Base-by-base conservation (phyloP, 495 filamentous ascomycete species). In the Lasiosphaeris hirsuta region DNA sequence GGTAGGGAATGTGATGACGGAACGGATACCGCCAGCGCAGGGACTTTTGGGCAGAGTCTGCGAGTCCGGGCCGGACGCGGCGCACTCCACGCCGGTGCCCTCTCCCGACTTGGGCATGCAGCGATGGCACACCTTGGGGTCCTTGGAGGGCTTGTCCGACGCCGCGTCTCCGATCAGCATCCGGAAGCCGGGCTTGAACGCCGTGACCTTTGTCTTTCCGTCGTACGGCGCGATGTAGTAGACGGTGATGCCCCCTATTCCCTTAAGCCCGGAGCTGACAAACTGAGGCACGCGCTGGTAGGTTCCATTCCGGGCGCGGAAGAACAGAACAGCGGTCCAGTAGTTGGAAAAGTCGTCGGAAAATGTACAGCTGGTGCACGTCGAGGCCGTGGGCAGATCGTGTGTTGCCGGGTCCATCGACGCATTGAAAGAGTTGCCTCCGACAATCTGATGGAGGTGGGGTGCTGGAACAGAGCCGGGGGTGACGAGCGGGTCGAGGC, bases 401-500 rank as follows among this genome's bases (percentile, higher is more conserved):
- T 72, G 61, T 2, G 45, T 59, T 11, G 19, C 17, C 2, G 57
- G 52, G 13, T 63, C 56, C 54, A 71, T 71, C 5, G 59, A 58
- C 17, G 59, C 50, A 30, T 59, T 59, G 51, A 69, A 69, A 8
- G 67, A 61, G 54, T 68, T 65, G 10, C 61, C 61, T 13, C 61
- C 58, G 7, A 63, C 58, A 33, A 63, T 58, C 18, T 63, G 58
- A 9, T 63, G 58, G 0, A 63, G 57, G 41, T 63, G 54, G 50
- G 65, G 38, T 54, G 59, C 60, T 41, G 54, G 58, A 0, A 43
- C 41, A 1, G 39, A 1, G 6, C 61, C 58, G 9, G 61, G 61
- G 14, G 40, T 57, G 15, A 63, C 61, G 10, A 63, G 48, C 3
- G 89, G 89, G 65, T 93, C 89, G 48, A 84, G 64, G 52, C 86